Base-by-base conservation (phyloP, 805 yeast species). In the Candida silvatica region DNA sequence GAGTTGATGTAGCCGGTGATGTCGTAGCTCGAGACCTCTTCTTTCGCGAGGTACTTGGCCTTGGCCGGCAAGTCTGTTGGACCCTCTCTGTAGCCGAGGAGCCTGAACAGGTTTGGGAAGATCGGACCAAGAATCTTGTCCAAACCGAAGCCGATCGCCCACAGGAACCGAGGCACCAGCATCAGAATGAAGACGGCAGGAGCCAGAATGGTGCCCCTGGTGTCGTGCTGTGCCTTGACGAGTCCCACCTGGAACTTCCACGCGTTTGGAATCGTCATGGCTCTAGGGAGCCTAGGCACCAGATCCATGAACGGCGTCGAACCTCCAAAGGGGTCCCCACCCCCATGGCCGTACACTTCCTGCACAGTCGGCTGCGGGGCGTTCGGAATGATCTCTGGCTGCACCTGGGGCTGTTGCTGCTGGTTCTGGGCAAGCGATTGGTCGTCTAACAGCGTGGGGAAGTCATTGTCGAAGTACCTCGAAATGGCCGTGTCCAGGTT, bases 401-500 rank as follows among this genome's bases (percentile, higher is more conserved):
- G 16, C 11, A 11, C 11, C 16, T 6, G 28, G 6, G 16, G n/a
- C 7, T 14, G n/a, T 15, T 28, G 18, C 8, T 28, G 18, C 8
- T 14, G 6, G 27, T 11, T 8, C 31, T 18, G 17, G 11, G n/a
- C 33, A 14, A 20, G n/a, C 17, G 36, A 33, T 9, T 44, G 39
- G 25, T 46, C 48, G 18, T 49, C 52, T 9, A 48, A 35, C 12
- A 55, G 30, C 1, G 56, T 45, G 3, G 61, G 61, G 56, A 73
- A 62, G 34, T 66, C 62, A 15, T 68, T 70, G 45, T 80, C 88
- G 48, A 77, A 77, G 50, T 66, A 80, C 34, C 74, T 64, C 3
- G 79, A 68, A 22, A 78, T 54, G 2, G 86, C 74, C 29, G 67
- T 61, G 45, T 79, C 83, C 33, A 80, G 48, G 46, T 77, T 68